Base-by-base conservation (phyloP, 305 asterid species). In the Plantago coronopus region DNA sequence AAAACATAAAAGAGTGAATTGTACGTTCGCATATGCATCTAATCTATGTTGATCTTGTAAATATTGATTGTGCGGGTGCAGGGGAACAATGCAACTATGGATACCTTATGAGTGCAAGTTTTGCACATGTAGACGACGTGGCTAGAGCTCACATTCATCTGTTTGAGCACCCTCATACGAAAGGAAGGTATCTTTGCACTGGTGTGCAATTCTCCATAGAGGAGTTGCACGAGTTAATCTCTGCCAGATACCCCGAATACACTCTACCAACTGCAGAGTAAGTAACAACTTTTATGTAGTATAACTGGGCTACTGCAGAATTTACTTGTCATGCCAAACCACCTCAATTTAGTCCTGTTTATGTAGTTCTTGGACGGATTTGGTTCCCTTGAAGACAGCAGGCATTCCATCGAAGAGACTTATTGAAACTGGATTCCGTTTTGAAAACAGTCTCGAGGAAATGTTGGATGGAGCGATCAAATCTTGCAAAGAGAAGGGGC, bases 401-500 rank as follows among this genome's bases (percentile, higher is more conserved):
- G n/a, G 55, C n/a, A 5, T 59, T 43, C 66, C 81, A 2, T 64
- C 83, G 0, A 76, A 80, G 73, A 85, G 80, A 56, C 69, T 82
- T 61, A 16, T 76, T 75, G 85, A 76, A 15, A 61, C 70, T 27
- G 87, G 89, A 34, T 85, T 85, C 61, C 57, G 11, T 51, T 85
- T 34, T 63, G 68, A 69, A 21, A 49, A 76, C 53, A 85, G 94
- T 2, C 74, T 82, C 1, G 83, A 69, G 61, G 89, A 82, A 61
- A 85, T 82, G 71, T 85, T 57, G 27, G 85, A 78, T 68, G 94
- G 37, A 7, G 83, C 94, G 13, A 78, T 85, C 46, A 54, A 63
- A 53, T 72, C 79, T 49, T 85, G 94, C 71, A 82, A 80, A 8
- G 43, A 69, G 45, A 85, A 64, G 74, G 86, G 76, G 19, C n/a